Conservation (phyloP, 768 basidiomycete species). For the Leccinum variicolor region DNA sequence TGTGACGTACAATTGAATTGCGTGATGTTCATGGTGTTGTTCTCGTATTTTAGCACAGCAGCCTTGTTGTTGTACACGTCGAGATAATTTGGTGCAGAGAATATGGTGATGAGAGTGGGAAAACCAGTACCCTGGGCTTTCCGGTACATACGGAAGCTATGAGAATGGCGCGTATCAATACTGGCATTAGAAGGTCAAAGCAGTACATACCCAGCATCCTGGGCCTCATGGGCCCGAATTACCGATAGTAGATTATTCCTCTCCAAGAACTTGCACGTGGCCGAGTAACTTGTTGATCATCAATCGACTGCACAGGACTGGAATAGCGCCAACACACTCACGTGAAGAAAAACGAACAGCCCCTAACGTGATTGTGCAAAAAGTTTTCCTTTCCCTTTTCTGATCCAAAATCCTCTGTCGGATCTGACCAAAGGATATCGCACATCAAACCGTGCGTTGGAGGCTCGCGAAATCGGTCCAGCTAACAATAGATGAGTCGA, state of each 20-base stretch:
- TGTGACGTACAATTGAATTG: constrained; percentile 81
- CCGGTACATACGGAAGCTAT: constrained; percentile 87
- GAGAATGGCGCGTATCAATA: background rate
- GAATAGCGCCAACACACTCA: constrained; percentile 26
- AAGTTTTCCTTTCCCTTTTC: constrained; percentile 66
- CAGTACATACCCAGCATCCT: constrained; percentile 79
- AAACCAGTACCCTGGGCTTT: constrained; percentile 93
- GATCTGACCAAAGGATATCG: constrained; percentile 75
- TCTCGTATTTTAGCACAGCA: constrained; percentile 94
- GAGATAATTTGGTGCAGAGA: constrained; percentile 95
- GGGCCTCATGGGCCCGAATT: constrained; percentile 95
- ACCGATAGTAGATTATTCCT: constrained; percentile 88
- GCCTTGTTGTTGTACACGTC: constrained; percentile 97
- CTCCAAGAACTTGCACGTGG: constrained; percentile 91
- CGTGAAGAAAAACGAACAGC: constrained; percentile 78
- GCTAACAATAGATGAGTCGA: constrained; percentile 32
- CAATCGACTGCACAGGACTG: background rate
- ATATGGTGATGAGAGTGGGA: constrained; percentile 96
- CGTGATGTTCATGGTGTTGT: constrained; percentile 93
- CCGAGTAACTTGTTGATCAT: constrained; percentile 57
- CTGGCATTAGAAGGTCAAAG: background rate
- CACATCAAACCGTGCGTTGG: constrained; percentile 75
- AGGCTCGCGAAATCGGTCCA: constrained; percentile 71
- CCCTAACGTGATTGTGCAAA: constrained; percentile 69
- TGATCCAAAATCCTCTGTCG: constrained; percentile 66